These are phyloP conservation scores for Rachicladosporium sp. DNA, from an alignment of 2,329 filamentous ascomycete genomes.

Conservation along the genomic window DNA sequence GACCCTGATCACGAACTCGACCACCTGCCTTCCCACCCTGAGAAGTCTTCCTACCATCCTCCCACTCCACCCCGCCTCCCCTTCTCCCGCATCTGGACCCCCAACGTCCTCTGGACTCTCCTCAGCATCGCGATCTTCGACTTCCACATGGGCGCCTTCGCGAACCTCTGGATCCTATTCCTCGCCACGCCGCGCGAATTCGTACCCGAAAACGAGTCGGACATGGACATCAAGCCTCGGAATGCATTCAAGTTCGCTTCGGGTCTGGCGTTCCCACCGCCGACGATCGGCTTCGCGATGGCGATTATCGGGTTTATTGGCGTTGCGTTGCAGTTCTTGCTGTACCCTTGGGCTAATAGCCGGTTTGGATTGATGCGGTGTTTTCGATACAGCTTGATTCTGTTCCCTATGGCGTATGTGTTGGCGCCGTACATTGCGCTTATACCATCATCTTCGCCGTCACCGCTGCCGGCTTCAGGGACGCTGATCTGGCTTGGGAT, in stretches of 20 bases:
- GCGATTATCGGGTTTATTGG: slow-evolving; percentile 64
- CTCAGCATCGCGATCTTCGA: slow-evolving; percentile 56
- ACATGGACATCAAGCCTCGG: slow-evolving; percentile 13
- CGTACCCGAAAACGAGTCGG: slow-evolving; percentile 25
- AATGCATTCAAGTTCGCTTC: slow-evolving; percentile 51
- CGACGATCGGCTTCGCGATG: slow-evolving; percentile 64
- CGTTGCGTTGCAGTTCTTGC: slow-evolving; percentile 57
- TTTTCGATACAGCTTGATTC: slow-evolving; percentile 55
- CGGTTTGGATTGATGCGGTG: slow-evolving; percentile 55
- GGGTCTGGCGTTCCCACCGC: slow-evolving; percentile 60
- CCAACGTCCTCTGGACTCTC: slow-evolving; percentile 45
- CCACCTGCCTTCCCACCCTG: slow-evolving; percentile 24
- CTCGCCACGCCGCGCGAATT: slow-evolving; percentile 53
- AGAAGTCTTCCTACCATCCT: slow-evolving; percentile 20
- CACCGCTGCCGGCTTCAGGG: slow-evolving; percentile 41
- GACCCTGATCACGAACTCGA: slow-evolving; percentile 19
- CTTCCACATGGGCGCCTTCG: slow-evolving; percentile 64
- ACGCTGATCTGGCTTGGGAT: slow-evolving; percentile 53
- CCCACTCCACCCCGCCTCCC: slow-evolving; percentile 19
- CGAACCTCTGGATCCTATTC: slow-evolving; percentile 65
- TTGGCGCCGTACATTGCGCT: slow-evolving; percentile 59
- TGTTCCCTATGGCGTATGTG: slow-evolving; percentile 60
- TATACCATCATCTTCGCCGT: slow-evolving; percentile 42
- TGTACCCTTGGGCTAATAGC: slow-evolving; percentile 57
- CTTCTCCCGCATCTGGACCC: slow-evolving; percentile 40